Percentiles rank a stretch among this genome's conserved stretches.
Conservation (phyloP, 768 basidiomycete species). For the Dendrothele bispora region DNA sequence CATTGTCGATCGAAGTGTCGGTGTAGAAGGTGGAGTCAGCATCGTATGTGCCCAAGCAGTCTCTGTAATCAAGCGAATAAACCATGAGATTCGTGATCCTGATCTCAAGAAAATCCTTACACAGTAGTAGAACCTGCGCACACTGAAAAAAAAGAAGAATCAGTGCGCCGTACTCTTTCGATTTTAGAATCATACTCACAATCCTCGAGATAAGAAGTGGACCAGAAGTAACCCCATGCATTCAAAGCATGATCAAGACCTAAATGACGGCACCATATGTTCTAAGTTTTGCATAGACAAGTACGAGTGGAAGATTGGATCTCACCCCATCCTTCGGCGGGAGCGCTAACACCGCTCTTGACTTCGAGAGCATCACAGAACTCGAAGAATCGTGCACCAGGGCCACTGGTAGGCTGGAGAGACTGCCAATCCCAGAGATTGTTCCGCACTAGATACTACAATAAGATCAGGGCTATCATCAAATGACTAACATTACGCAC, state of each 20-base stretch:
- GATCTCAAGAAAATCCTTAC: slow-evolving; percentile 34
- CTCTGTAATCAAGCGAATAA: slow-evolving; percentile 22
- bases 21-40: slow-evolving; percentile 45
- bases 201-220: slow-evolving; percentile 26
- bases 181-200: neutral
- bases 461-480: neutral
- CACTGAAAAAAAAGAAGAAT: slow-evolving; percentile 33
- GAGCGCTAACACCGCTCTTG: slow-evolving; percentile 39
- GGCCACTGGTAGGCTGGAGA: slow-evolving; percentile 36
- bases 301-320: no score
- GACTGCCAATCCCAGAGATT: slow-evolving; percentile 49
- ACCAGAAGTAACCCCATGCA: slow-evolving; percentile 46
- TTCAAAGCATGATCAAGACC: slow-evolving; percentile 41
- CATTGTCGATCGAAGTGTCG: slow-evolving; percentile 54
- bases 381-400: slow-evolving; percentile 34
- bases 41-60: slow-evolving; percentile 44
- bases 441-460: slow-evolving; percentile 20
- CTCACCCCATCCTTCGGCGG: slow-evolving; percentile 40
- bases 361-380: slow-evolving; percentile 51
- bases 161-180: neutral
- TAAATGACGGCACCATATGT: no score
- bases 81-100: neutral
- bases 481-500: neutral
- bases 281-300: no score
- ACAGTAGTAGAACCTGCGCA: slow-evolving; percentile 47